Evolutionary conservation across 2,329 filamentous ascomycete genomes (phyloP).

Genomic region (Hansfordia pulvinata): DNA sequence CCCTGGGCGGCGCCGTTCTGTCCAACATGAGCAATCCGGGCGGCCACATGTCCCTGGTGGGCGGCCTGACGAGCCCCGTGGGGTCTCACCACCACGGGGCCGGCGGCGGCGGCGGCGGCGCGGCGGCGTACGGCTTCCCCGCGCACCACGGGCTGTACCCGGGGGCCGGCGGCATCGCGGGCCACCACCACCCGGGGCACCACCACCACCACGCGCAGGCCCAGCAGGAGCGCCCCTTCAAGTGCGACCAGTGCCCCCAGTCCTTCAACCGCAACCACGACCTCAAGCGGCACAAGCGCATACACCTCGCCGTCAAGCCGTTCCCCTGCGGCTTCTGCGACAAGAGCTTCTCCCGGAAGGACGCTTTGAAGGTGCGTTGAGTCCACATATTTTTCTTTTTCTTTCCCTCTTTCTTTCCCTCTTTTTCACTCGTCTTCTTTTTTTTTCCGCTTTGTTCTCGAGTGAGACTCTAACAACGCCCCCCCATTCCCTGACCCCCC

Average conservation of each 20-base stretch:
- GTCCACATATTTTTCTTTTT: no score
- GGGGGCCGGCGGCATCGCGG: no score
- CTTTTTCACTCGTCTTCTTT: no score
- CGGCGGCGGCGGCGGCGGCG: conserved; percentile 33
- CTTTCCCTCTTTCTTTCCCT: no score
- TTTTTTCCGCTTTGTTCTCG: no score
- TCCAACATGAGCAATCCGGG: conserved; percentile 67
- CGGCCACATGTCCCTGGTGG: conserved; percentile 58
- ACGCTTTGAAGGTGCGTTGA: conserved; percentile 91
- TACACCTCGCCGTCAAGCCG: conserved; percentile 89
- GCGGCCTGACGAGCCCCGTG: conserved; percentile 44
- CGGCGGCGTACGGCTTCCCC: no score
- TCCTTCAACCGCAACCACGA: conserved; percentile 96
- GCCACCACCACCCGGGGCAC: conserved; percentile 35
- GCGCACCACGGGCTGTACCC: conserved; percentile 45
- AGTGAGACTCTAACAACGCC: no score
- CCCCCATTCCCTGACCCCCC: no score
- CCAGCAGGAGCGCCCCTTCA: conserved; percentile 74
- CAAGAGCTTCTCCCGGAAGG: conserved; percentile 94
- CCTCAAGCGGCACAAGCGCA: conserved; percentile 87
- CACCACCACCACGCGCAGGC: conserved; percentile 31
- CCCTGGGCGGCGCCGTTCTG: conserved; percentile 56
- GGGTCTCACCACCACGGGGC: conserved; percentile 38
- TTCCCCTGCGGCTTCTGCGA: conserved; percentile 86
- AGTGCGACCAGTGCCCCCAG: conserved; percentile 83